Conservation (phyloP, 352 stramenopile species). For the Phytopythium chamaehyphon region DNA sequence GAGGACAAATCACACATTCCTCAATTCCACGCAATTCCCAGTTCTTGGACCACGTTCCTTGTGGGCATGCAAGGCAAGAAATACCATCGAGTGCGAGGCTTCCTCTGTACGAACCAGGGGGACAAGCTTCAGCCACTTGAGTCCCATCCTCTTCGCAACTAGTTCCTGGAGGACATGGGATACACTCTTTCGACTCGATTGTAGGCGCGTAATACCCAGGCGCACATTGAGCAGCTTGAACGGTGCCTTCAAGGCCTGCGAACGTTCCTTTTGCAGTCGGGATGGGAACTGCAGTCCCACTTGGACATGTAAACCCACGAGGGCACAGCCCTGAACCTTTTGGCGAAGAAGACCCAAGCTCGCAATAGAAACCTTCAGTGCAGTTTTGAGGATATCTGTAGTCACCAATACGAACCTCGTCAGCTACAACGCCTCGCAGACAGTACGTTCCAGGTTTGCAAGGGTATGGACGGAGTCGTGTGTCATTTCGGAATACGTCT, state of each 20-base stretch:
- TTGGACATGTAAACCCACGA: constrained; percentile 92
- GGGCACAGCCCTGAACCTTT: constrained; percentile 94
- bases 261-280: constrained; percentile 91
- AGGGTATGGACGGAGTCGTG: constrained; percentile 92
- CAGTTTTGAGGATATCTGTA: constrained; percentile 93
- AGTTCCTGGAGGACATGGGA: constrained; percentile 91
- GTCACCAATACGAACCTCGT: constrained; percentile 84
- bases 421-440: constrained; percentile 89
- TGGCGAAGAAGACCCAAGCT: constrained; percentile 88
- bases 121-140: constrained; percentile 86
- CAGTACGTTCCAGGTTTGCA: constrained; percentile 96
- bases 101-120: constrained; percentile 91
- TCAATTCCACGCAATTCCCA: constrained; percentile 94
- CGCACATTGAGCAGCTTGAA: constrained; percentile 89
- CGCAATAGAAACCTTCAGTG: constrained; percentile 94
- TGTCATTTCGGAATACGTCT: constrained; percentile 96
- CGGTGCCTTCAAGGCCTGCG: constrained; percentile 88
- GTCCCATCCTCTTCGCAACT: constrained; percentile 90
- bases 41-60: constrained; percentile 98
- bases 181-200: constrained; percentile 92
- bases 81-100: constrained; percentile 84
- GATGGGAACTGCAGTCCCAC: constrained; percentile 90
- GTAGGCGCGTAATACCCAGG: constrained; percentile 96
- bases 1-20: constrained; percentile 91
- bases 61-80: constrained; percentile 87